Conservation (phyloP, 2,329 filamentous ascomycete genomes). For the Sarocladium brachiariae region DNA sequence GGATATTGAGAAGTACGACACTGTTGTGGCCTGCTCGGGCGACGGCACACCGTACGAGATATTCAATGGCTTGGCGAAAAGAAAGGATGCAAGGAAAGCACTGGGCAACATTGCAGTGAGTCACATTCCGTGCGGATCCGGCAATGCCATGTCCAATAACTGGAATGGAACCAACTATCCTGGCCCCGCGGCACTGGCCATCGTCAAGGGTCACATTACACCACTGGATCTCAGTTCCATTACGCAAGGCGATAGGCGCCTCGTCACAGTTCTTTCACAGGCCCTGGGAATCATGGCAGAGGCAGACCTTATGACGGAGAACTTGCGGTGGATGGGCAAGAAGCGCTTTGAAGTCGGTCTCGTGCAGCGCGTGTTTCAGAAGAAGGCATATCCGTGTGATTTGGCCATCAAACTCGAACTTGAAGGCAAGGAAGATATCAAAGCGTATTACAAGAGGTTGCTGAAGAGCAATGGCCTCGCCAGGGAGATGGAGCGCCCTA, state of each 20-base stretch:
- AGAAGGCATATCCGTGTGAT: conserved; percentile 82
- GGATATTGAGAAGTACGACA: conserved; percentile 75
- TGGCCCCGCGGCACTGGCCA: conserved; percentile 69
- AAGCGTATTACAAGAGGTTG: conserved; percentile 59
- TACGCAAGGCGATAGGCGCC: conserved; percentile 69
- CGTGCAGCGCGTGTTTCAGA: conserved; percentile 65
- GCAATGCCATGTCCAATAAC: conserved; percentile 91
- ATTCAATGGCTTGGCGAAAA: conserved; percentile 82
- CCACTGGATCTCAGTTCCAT: conserved; percentile 81
- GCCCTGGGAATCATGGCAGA: conserved; percentile 86
- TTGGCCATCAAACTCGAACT: conserved; percentile 79
- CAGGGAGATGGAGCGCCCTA: conserved; percentile 7
- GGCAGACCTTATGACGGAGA: conserved; percentile 80
- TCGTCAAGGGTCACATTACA: conserved; percentile 82
- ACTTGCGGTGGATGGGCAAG: conserved; percentile 88
- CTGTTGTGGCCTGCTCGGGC: conserved; percentile 82
- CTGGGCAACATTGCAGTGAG: conserved; percentile 72
- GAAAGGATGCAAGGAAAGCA: conserved; percentile 66
- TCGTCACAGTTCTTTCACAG: conserved; percentile 85
- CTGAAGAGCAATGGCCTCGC: neutral
- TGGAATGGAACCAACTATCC: conserved; percentile 73
- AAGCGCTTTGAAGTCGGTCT: conserved; percentile 81
- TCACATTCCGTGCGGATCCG: conserved; percentile 86
- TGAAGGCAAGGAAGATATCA: conserved; percentile 66
- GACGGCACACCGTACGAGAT: conserved; percentile 90